These are phyloP conservation scores for Dothistroma septosporum DNA, from an alignment of 2,329 filamentous ascomycete genomes.

Conservation along the genomic window DNA sequence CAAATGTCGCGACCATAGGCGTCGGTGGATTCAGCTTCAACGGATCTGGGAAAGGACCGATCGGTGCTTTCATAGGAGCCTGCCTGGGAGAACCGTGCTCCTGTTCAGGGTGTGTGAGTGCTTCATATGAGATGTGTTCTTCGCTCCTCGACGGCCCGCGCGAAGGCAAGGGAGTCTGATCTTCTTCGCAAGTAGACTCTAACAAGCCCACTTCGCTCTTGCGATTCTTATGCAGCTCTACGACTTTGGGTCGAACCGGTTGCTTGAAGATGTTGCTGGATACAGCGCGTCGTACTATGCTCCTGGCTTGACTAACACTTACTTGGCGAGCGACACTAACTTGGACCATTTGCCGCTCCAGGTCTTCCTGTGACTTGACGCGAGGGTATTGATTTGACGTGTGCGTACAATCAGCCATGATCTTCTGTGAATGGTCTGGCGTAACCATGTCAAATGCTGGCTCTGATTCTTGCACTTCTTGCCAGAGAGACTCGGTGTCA, in stretches of 20 bases:
- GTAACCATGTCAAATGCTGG: slow-evolving; percentile 19
- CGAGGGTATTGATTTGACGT: slow-evolving; percentile 16
- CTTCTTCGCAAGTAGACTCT: slow-evolving; percentile 19
- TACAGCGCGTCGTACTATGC: slow-evolving; percentile 23
- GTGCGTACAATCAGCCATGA: not conserved
- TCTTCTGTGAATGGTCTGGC: slow-evolving; percentile 4
- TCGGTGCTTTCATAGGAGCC: not conserved
- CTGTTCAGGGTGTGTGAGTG: not conserved
- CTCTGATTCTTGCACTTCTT: slow-evolving; percentile 12
- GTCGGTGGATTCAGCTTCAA: not conserved
- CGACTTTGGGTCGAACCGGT: slow-evolving; percentile 31
- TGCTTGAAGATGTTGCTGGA: slow-evolving; percentile 24
- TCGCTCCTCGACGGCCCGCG: not conserved
- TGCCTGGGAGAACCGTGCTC: not conserved
- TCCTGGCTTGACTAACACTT: slow-evolving; percentile 26
- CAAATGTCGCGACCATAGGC: not conserved
- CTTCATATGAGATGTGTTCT: not conserved
- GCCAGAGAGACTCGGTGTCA: slow-evolving; percentile 20
- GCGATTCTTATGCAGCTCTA: slow-evolving; percentile 31
- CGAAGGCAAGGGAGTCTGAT: not conserved
- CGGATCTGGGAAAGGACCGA: not conserved
- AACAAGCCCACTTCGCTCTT: slow-evolving; percentile 33
- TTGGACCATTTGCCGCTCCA: slow-evolving; percentile 30
- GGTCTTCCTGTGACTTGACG: slow-evolving; percentile 24
- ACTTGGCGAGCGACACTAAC: slow-evolving; percentile 31